Evolutionary conservation across 495 filamentous ascomycete species (phyloP), one percentile per base, ranked within the genome.

Genomic region (Podospora conica): DNA sequence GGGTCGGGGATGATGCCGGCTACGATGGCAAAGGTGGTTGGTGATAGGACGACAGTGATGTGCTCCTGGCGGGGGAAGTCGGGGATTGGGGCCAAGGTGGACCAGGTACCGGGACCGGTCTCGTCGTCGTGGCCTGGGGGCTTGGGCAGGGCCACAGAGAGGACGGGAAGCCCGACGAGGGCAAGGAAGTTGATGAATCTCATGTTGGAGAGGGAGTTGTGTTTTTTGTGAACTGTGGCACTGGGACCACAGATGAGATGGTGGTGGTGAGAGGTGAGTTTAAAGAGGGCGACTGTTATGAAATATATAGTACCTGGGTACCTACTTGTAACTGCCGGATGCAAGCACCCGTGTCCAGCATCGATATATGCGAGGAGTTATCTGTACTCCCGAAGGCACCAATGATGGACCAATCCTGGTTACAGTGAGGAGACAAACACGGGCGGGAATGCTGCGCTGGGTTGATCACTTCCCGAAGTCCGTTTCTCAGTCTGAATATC

Each of bases 71-170:
- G 66, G 85, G 83, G 66, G 86, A 88, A 65, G 86, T 87, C 2
- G 90, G 93, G 7, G 75, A 97, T 92, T 15, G 88, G 88, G 57
- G 92, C 90, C 4, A 91, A 83, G 10, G 80, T 83, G 11, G 84
- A 86, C 59, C 90, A 86, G 8, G 82, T 84, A 27, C 55, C 65
- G 18, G 15, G 15, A n/a, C 5, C 40, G n/a, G 15, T 48, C 6
- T 2, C 33, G 4, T 7, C 29, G 9, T 33, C 10, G 3, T 33
- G 29, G 10, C 3, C 18, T n/a, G 15, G n/a, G n/a, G 24, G 48
- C 15, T 20, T 28, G 24, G 25, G 53, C 9, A 15, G 3, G 3
- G 60, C 29, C n/a, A 53, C 58, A 22, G 54, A 58, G 28, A 60
- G 25, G 7, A 15, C 23, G 18, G 28, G 23, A 25, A 11, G 11